Evolutionary conservation across 805 yeast genomes (phyloP), one percentile per base, ranked within the genome.

Genomic region (Kurtzmaniella cleridarum): DNA sequence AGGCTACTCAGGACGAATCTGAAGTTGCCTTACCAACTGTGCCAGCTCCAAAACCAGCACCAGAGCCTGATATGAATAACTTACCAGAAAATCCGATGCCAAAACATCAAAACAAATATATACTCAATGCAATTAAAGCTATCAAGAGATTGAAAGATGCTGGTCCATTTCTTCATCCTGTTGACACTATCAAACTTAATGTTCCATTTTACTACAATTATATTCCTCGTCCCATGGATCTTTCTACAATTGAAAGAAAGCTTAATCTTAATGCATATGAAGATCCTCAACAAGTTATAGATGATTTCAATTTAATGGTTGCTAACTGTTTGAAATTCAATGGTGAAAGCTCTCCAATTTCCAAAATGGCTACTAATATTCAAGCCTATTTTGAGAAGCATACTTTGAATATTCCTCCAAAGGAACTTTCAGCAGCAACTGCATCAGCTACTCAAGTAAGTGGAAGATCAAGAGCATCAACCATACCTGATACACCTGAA

Each of bases 351-450:
- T 75, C 96, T 2, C 77, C 79, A 14, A 90, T 93, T 47, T 78
- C 97, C 2, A 85, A 83, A 57, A 91, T 93, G 97, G 98, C 87
- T 16, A 76, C 82, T 53, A 86, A 84, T 59, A 76, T 93, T 35
- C 93, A 88, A 61, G 93, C 95, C 2, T 82, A 91, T 49, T 93
- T 93, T 57, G 95, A 87, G 55, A 90, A 90, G 53, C 96, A 91
- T 59, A 79, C 89, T 81, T 73, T 86, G 45, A 87, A 89, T 60
- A 81, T 90, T 79, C 98, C 98, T 2, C 78, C 89, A 3, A 67
- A 61, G 46, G 65, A 69, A 6, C 57, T 53, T 44, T 57, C 56
- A 32, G 42, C 47, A 6, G 47, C 51, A 18, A 44, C 48, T 41
- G 46, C 43, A 17, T 5, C 8, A 8, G 40, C 40, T 14, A 42